Evolutionary conservation across 371 early-diverging fungal species (phyloP).

Genomic region (Furculomyces boomerangus): DNA sequence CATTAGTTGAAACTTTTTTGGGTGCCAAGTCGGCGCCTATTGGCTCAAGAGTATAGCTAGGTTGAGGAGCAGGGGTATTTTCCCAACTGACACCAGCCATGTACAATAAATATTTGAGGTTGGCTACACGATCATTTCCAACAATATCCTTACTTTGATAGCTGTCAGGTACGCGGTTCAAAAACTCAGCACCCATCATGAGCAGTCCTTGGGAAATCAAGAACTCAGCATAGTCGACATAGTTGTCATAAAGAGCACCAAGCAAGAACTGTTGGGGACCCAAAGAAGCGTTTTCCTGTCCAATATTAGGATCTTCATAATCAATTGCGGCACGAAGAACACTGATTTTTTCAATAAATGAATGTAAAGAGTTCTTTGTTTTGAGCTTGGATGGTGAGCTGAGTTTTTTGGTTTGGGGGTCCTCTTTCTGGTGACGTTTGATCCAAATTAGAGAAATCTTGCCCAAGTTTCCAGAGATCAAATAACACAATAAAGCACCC

Average conservation of each 20-base stretch:
- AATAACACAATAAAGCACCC: slow-evolving; percentile 74
- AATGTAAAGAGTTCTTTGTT: slow-evolving; percentile 39
- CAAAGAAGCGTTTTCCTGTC: slow-evolving; percentile 4
- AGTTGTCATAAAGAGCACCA: slow-evolving; percentile 60
- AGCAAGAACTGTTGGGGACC: slow-evolving; percentile 25
- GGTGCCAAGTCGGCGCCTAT: slow-evolving; percentile 15
- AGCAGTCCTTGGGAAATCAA: slow-evolving; percentile 59
- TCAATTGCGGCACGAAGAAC: slow-evolving; percentile 79
- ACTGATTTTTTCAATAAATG: slow-evolving; percentile 74
- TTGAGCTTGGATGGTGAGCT: slow-evolving; percentile 23
- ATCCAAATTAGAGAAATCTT: slow-evolving; percentile 79
- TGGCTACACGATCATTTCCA: slow-evolving; percentile 35
- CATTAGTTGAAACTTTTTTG: slow-evolving; percentile 3
- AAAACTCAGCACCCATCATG: slow-evolving; percentile 49
- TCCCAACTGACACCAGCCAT: slow-evolving; percentile 33
- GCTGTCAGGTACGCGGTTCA: slow-evolving; percentile 45
- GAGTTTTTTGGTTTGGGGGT: slow-evolving; percentile 7
- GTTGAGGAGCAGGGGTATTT: slow-evolving; percentile 29
- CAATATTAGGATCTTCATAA: slow-evolving; percentile 38
- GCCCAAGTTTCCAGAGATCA: slow-evolving; percentile 74
- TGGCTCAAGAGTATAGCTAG: slow-evolving; percentile 41
- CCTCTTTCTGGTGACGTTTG: slow-evolving; percentile 15
- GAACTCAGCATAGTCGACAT: slow-evolving; percentile 68
- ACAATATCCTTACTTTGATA: slow-evolving; percentile 21
- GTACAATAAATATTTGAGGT: slow-evolving; percentile 59